A percentile compares a stretch with the other conserved stretches of the same genome.
phyloP scores from a whole-genome alignment of 2,329 filamentous ascomycete genomes.

The Neonectria magnoliae region DNA sequence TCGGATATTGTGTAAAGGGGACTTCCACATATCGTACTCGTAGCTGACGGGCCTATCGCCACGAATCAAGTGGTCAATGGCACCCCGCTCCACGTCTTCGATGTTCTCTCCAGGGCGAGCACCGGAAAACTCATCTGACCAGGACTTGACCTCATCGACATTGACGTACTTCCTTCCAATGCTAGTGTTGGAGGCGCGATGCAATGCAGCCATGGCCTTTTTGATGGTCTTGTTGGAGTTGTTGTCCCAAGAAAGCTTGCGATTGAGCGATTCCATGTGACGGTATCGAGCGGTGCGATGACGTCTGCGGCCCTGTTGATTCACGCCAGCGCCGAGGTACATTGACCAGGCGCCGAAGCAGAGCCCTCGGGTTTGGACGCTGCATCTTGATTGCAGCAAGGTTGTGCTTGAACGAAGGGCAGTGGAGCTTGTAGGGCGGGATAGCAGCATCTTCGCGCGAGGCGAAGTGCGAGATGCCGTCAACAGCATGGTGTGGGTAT shows the following conservation, averaged over 20 bases:
- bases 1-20: constrained; percentile 48
- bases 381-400: constrained; percentile 29
- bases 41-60: constrained; percentile 36
- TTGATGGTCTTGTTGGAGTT: constrained; percentile 52
- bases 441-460: constrained; percentile 41
- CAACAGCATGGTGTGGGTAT: constrained; percentile 39
- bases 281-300: constrained; percentile 56
- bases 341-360: constrained; percentile 60
- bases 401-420: constrained; percentile 25
- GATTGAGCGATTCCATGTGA: constrained; percentile 56
- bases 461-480: constrained; percentile 42
- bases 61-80: constrained; percentile 56
- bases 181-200: constrained; percentile 50
- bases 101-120: constrained; percentile 54
- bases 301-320: constrained; percentile 56
- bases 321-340: constrained; percentile 52
- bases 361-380: constrained; percentile 52
- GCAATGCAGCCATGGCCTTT: constrained; percentile 50
- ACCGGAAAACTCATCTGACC: constrained; percentile 50
- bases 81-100: constrained; percentile 57
- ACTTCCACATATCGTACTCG: constrained; percentile 44
- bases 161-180: constrained; percentile 48
- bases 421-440: constrained; percentile 21
- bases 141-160: constrained; percentile 48
- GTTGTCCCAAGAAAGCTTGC: constrained; percentile 59